These are phyloP conservation scores for Kuraishia borneana DNA, from an alignment of 805 yeast species.

Conservation along the genomic window DNA sequence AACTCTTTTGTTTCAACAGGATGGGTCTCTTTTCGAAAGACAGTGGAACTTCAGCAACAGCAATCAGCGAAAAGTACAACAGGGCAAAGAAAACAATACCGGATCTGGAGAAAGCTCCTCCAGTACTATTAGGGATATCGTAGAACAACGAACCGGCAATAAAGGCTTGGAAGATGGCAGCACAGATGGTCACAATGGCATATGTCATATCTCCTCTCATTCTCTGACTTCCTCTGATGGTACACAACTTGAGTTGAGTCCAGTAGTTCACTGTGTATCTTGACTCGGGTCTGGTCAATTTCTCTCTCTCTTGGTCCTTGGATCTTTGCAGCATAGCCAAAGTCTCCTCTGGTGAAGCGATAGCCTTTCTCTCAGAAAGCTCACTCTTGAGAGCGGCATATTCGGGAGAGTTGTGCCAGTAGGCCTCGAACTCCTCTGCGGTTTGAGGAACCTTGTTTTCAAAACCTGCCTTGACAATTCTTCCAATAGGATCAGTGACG, in stretches of 20 bases:
- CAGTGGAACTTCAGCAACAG: constrained; percentile 33
- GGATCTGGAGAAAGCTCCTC: constrained; percentile 53
- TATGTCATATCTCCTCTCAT: constrained; percentile 46
- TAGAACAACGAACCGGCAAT: constrained; percentile 55
- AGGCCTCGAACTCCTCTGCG: constrained; percentile 45
- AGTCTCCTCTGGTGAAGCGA: constrained; percentile 24
- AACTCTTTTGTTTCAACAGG: constrained; percentile 59
- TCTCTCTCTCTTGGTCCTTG: constrained; percentile 8
- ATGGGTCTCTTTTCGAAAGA: constrained; percentile 45
- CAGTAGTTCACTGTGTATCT: constrained; percentile 30
- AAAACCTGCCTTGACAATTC: constrained; percentile 34
- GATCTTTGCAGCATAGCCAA: constrained; percentile 25
- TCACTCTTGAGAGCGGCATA: constrained; percentile 22
- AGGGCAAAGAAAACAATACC: constrained; percentile 52
- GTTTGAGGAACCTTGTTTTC: constrained; percentile 42
- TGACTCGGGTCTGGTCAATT: constrained; percentile 22
- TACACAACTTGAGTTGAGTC: constrained; percentile 38
- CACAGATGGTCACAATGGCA: constrained; percentile 30
- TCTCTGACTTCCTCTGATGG: constrained; percentile 41
- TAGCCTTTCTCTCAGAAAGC: constrained; percentile 17
- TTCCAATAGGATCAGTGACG: constrained; percentile 54
- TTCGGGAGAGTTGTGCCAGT: constrained; percentile 49
- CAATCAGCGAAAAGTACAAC: constrained; percentile 39
- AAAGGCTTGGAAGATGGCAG: constrained; percentile 45
- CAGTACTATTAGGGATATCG: constrained; percentile 34